A percentile compares a stretch with the other conserved stretches of the same genome.
These are phyloP conservation scores for Mucor plumbeus DNA, from an alignment of 371 early-diverging fungal species.

Conservation along the genomic window DNA sequence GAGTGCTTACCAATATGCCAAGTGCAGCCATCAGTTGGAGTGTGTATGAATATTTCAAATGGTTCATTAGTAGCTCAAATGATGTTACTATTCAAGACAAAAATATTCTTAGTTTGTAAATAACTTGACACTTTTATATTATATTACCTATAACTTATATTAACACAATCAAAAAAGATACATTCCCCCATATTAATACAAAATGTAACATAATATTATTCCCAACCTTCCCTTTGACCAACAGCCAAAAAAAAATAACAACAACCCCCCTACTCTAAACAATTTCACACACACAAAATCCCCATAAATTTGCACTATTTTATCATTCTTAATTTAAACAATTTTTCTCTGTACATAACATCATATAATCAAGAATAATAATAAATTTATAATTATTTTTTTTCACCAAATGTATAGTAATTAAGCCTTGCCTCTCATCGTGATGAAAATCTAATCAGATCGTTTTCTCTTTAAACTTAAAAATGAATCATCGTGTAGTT, in stretches of 20 bases:
- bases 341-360: neutral
- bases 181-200: neutral
- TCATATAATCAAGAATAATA: neutral
- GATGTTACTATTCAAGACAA: neutral
- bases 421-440: neutral
- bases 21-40: constrained; percentile 94
- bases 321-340: neutral
- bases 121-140: constrained; percentile 4
- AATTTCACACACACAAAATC: neutral
- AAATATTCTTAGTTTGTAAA: constrained; percentile 16
- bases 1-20: constrained; percentile 86
- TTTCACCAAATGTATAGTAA: neutral
- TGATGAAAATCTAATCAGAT: neutral
- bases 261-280: neutral
- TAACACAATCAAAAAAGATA: neutral
- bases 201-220: constrained; percentile 1
- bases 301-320: neutral
- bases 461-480: neutral
- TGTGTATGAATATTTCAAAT: constrained; percentile 85
- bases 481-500: neutral
- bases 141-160: neutral
- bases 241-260: neutral
- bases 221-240: neutral
- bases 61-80: constrained; percentile 50
- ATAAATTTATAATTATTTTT: neutral